Base-by-base conservation (phyloP, 148 eudicot species). In the Rhododendron henanense region DNA sequence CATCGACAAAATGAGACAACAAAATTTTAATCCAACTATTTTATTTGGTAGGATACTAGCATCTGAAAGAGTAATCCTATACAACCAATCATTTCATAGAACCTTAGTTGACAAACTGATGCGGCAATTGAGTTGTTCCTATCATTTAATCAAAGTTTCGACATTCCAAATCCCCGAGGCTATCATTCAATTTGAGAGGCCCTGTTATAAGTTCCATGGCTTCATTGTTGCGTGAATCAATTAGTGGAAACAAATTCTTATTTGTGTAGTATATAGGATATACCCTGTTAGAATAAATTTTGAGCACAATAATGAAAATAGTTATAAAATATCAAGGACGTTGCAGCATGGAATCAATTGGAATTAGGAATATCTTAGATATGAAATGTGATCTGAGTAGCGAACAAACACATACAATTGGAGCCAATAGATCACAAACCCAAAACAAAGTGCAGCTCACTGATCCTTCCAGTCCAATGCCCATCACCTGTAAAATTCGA, bases 401-500 rank as follows among this genome's bases (percentile, higher is more conserved):
- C 25, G 8, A 82, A 77, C 39, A n/a, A 53, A 55, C 69, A 8
- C 44, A 55, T 75, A 39, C 69, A 77, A 35, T 50, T 50, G 23
- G 81, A 14, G 81, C 21, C 18, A 48, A 48, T 1, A 35, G 33
- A 37, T 75, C 13, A 84, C 6, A 71, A 73, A 10, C 41, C 76
- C 76, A 71, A 33, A 71, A 71, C 19, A 71, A 31, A 33, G 76
- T 71, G 76, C 76, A 71, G 39, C 76, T 71, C 76, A 71, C 35
- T 31, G 76, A n/a, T 39, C 63, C 76, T 28, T 74, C 18, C 44
- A 48, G 23, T 48, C 41, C 44, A 50, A 37, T 23, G 73, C 23
- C 78, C 47, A 84, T 92, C 87, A 94, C 51, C 90, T 92, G 84
- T 25, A 91, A 81, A 89, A 95, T 88, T 96, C 97, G 44, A 95